A percentile compares a stretch with the other conserved stretches of the same genome.
Evolutionary conservation across 306 rosid species (phyloP).

Genomic region (Dalbergia cochinchinensis): DNA sequence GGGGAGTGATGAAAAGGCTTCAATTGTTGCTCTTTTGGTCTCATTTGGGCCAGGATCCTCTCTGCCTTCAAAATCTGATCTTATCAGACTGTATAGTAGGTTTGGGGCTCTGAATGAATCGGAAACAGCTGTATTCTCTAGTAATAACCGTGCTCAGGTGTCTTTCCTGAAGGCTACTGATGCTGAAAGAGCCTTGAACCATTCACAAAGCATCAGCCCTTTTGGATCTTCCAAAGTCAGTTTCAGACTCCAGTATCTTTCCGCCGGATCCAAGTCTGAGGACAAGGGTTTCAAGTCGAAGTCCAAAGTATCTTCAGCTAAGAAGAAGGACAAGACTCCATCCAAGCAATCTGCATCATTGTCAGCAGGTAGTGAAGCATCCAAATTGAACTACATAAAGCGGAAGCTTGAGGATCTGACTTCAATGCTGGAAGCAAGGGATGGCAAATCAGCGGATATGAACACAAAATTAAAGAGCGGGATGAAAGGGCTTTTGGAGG

Average conservation of each 20-base stretch:
- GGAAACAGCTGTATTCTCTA: conserved; percentile 58
- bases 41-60: conserved; percentile 66
- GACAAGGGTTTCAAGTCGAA: conserved; percentile 48
- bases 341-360: conserved; percentile 42
- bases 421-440: conserved; percentile 60
- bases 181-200: conserved; percentile 66
- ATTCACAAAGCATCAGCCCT: conserved; percentile 59
- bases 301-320: conserved; percentile 40
- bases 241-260: conserved; percentile 49
- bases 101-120: conserved; percentile 64
- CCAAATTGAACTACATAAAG: conserved; percentile 56
- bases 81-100: conserved; percentile 56
- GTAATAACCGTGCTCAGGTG: conserved; percentile 60
- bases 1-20: conserved; percentile 29
- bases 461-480: conserved; percentile 59
- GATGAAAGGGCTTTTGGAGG: conserved; percentile 66
- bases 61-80: conserved; percentile 70
- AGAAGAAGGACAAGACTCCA: conserved; percentile 42
- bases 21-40: conserved; percentile 53
- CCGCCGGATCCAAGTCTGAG: conserved; percentile 47
- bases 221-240: conserved; percentile 58
- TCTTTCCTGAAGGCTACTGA: conserved; percentile 60
- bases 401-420: conserved; percentile 62
- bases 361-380: conserved; percentile 42
- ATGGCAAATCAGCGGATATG: conserved; percentile 42